A percentile compares a stretch with the other conserved stretches of the same genome.
Conservation (phyloP, 2,329 filamentous ascomycete genomes). For the Exserohilum turcica region DNA sequence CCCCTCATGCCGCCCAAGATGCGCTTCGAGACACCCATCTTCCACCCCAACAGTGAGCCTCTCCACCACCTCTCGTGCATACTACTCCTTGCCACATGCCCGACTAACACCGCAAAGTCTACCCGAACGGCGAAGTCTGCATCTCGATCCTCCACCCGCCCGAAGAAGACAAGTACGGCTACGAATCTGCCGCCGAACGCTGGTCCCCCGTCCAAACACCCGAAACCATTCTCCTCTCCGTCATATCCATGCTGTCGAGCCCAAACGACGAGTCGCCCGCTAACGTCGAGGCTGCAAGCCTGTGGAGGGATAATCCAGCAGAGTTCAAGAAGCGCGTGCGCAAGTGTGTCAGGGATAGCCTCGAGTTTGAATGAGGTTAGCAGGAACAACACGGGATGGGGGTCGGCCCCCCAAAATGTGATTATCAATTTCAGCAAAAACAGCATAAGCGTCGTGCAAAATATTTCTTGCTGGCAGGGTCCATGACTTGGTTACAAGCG, state of each 20-base stretch:
- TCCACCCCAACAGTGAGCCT: conserved; percentile 87
- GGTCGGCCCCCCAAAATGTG: too few relatives aligned
- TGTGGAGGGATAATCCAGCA: conserved; percentile 84
- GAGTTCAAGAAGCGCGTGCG: conserved; percentile 89
- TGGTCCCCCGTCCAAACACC: conserved; percentile 98
- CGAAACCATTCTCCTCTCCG: conserved; percentile 94
- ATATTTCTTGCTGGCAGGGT: too few relatives aligned
- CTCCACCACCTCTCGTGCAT: neutral
- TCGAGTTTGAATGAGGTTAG: conserved; percentile 43
- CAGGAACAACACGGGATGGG: too few relatives aligned
- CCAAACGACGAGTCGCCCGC: conserved; percentile 96
- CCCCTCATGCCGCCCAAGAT: conserved; percentile 95
- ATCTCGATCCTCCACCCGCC: conserved; percentile 98
- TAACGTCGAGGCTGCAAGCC: conserved; percentile 93
- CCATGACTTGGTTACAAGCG: too few relatives aligned
- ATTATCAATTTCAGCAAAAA: too few relatives aligned
- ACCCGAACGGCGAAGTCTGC: conserved; percentile 88
- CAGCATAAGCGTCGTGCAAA: too few relatives aligned
- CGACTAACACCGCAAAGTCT: conserved; percentile 63
- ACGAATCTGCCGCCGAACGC: conserved; percentile 92
- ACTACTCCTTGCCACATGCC: neutral
- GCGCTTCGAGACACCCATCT: conserved; percentile 92
- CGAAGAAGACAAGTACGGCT: conserved; percentile 97
- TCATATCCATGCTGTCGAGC: conserved; percentile 98
- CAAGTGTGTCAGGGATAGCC: conserved; percentile 70